phyloP scores from a whole-genome alignment of 2,329 filamentous ascomycete genomes.

The Aspergillus tubingensis region DNA sequence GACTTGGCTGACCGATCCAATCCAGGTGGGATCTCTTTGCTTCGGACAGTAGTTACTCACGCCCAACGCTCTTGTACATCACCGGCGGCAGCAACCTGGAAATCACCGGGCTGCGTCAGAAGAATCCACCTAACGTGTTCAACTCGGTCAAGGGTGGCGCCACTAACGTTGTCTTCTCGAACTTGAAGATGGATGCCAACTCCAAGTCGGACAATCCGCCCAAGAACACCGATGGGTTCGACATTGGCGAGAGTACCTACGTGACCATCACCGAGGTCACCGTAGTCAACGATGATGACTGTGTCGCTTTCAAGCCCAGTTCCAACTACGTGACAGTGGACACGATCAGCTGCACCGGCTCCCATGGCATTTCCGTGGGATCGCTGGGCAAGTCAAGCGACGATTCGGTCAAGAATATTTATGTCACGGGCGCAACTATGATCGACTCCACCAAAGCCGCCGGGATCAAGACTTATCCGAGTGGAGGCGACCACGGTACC shows the following conservation, averaged over 20 bases:
- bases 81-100: slow-evolving; percentile 41
- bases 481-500: slow-evolving; percentile 38
- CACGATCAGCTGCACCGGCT: slow-evolving; percentile 49
- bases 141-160: slow-evolving; percentile 42
- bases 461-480: slow-evolving; percentile 51
- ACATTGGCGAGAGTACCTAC: slow-evolving; percentile 42
- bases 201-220: slow-evolving; percentile 42
- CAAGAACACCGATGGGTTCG: slow-evolving; percentile 50
- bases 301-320: slow-evolving; percentile 49
- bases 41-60: slow-evolving; percentile 38
- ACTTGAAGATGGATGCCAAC: slow-evolving; percentile 42
- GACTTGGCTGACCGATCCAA: background rate
- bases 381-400: slow-evolving; percentile 44
- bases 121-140: slow-evolving; percentile 52
- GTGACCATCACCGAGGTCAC: slow-evolving; percentile 41
- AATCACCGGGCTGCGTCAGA: slow-evolving; percentile 41
- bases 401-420: slow-evolving; percentile 49
- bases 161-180: slow-evolving; percentile 39
- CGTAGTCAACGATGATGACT: slow-evolving; percentile 49
- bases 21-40: slow-evolving; percentile 44
- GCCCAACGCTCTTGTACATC: slow-evolving; percentile 48
- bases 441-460: slow-evolving; percentile 47
- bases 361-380: slow-evolving; percentile 52
- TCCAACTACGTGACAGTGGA: slow-evolving; percentile 44
- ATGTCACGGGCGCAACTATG: slow-evolving; percentile 46